These are phyloP conservation scores for Moniliophthora roreri DNA, from an alignment of 1,284 basidiomycete species.

Conservation along the genomic window DNA sequence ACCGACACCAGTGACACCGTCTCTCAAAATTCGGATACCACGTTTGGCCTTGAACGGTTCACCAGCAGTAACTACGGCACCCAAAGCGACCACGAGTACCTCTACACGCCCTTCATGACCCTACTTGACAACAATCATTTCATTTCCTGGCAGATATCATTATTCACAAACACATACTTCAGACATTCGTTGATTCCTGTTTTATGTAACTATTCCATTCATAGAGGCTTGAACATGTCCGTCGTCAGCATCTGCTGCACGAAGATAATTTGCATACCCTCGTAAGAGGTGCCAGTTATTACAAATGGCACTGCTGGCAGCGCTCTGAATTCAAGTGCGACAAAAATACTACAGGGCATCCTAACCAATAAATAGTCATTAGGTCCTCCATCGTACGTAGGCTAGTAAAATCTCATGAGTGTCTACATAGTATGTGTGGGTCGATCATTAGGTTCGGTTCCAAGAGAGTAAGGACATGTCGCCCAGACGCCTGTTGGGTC, in stretches of 20 bases:
- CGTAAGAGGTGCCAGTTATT: no score
- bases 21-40: slow-evolving; percentile 59
- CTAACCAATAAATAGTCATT: no score
- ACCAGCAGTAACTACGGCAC: slow-evolving; percentile 3
- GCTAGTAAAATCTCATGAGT: no score
- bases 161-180: neutral
- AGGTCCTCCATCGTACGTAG: no score
- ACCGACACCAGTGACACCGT: slow-evolving; percentile 31
- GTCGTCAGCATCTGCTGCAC: no score
- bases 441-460: slow-evolving; percentile 50
- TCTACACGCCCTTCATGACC: slow-evolving; percentile 3
- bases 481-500: slow-evolving; percentile 63
- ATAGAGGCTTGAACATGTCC: no score
- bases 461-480: slow-evolving; percentile 87
- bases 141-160: neutral
- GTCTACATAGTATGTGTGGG: no score
- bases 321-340: no score
- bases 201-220: no score
- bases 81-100: neutral
- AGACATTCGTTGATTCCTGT: neutral
- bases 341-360: no score
- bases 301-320: no score
- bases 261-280: no score
- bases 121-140: neutral
- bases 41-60: slow-evolving; percentile 32